Evolutionary conservation across 176 grass and related monocot genomes (phyloP), one percentile per base, ranked within the genome.

Genomic region (Eleusine coracana): DNA sequence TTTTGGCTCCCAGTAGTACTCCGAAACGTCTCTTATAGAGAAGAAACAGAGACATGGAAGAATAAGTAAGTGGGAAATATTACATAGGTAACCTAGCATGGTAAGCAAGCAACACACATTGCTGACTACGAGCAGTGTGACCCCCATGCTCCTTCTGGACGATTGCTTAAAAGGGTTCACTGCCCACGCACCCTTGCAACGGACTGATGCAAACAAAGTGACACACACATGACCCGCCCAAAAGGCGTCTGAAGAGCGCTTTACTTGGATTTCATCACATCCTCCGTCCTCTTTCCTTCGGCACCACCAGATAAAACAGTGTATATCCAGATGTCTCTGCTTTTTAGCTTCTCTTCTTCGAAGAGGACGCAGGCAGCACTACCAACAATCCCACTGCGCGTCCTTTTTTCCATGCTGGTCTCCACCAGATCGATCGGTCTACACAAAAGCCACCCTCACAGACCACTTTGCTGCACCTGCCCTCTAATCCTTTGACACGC

Each of bases 361-460:
- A 44, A 31, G 13, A 48, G 12, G 20, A 52, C 6, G 60, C 12
- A 59, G 42, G 8, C 3, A 56, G 60, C 60, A 18, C 62, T 68
- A 74, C 75, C 54, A 80, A 52, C 46, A 37, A 40, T 68, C 73
- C 20, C 84, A 67, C 79, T 73, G 18, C 74, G 67, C 52, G 15
- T 31, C 62, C 79, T 92, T 92, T 92, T 92, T 92, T 92, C 75
- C 90, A 81, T 78, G 87, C 56, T 73, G 64, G 10, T 81, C 23
- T 84, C 80, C 90, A 92, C 83, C 29, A 0, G 10, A 63, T 90
- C 41, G 59, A 44, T 42, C 60, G 62, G 79, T 78, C 80, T 62
- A 45, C 66, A 38, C 77, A 91, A 91, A 91, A 82, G 83, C 80
- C 61, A 13, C 8, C 77, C 72, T 16, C 50, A 54, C 58, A 76